Evolutionary conservation across 768 basidiomycete species (phyloP).

Genomic region (Lentinus brumalis): DNA sequence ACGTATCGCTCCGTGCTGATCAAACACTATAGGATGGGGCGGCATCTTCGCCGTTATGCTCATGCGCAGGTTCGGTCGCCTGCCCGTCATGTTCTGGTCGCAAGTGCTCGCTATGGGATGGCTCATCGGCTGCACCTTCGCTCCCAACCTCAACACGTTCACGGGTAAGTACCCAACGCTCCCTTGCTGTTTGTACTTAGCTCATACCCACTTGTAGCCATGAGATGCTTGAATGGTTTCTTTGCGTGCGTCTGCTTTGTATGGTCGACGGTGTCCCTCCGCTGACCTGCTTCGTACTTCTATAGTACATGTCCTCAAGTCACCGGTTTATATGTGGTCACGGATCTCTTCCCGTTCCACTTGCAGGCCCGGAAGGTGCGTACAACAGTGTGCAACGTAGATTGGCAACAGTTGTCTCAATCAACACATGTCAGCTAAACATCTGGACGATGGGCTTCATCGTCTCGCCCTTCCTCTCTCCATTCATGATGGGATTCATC

Average conservation of each 20-base stretch:
- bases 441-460: slow-evolving; percentile 77
- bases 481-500: slow-evolving; percentile 69
- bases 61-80: slow-evolving; percentile 62
- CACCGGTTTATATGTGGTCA: slow-evolving; percentile 61
- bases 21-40: slow-evolving; percentile 49
- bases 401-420: no score
- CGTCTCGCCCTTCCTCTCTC: slow-evolving; percentile 63
- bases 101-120: slow-evolving; percentile 60
- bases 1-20: not conserved
- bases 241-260: slow-evolving; percentile 45
- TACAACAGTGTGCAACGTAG: no score
- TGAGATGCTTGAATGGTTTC: slow-evolving; percentile 61
- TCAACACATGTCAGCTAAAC: slow-evolving; percentile 46
- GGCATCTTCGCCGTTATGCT: slow-evolving; percentile 65
- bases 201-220: slow-evolving; percentile 35
- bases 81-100: slow-evolving; percentile 73
- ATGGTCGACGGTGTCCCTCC: no score
- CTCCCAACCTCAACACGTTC: slow-evolving; percentile 57
- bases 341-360: slow-evolving; percentile 70
- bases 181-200: not conserved
- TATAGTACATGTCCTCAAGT: slow-evolving; percentile 60
- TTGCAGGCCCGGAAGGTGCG: slow-evolving; percentile 62
- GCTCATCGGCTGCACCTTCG: slow-evolving; percentile 59
- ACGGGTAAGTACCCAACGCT: slow-evolving; percentile 40
- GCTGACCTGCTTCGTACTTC: not conserved